Conservation (phyloP, 768 basidiomycete species). For the Scleroderma bovista region DNA sequence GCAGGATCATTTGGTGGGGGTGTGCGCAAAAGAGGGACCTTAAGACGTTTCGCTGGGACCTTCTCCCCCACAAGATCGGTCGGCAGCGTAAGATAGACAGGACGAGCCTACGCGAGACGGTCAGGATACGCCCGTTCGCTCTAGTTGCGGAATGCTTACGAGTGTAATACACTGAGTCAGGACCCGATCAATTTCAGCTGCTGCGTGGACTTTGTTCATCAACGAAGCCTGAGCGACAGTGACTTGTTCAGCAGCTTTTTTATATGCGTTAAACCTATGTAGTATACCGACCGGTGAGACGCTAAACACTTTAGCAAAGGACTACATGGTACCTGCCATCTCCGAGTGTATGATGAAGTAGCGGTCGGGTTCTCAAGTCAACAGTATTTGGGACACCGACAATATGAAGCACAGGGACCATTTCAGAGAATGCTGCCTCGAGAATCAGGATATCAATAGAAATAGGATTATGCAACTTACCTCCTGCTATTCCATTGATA, state of each 20-base stretch:
- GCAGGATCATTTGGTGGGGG: constrained; percentile 50
- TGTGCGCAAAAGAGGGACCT: constrained; percentile 47
- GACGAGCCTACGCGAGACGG: constrained; percentile 51
- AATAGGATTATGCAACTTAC: constrained; percentile 26
- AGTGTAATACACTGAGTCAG: constrained; percentile 61
- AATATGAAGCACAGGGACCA: constrained; percentile 86
- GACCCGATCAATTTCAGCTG: constrained; percentile 71
- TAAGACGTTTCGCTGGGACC: constrained; percentile 60
- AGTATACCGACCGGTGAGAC: neutral
- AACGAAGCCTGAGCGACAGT: constrained; percentile 64
- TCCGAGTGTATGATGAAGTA: constrained; percentile 87
- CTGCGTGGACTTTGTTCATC: constrained; percentile 47
- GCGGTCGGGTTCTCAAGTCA: constrained; percentile 64
- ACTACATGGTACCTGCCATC: constrained; percentile 52
- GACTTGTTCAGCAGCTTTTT: constrained; percentile 68
- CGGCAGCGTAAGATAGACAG: constrained; percentile 83
- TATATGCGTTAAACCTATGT: constrained; percentile 74
- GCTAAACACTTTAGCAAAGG: neutral
- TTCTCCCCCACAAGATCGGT: constrained; percentile 72
- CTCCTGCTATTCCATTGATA: constrained; percentile 77
- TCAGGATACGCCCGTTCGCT: neutral
- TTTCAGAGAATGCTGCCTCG: constrained; percentile 67
- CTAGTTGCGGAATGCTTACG: constrained; percentile 23
- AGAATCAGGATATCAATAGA: constrained; percentile 1
- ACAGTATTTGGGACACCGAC: constrained; percentile 75